phyloP scores from a whole-genome alignment of 192 early-diverging fungal genomes.

The Coemansia sp. region DNA sequence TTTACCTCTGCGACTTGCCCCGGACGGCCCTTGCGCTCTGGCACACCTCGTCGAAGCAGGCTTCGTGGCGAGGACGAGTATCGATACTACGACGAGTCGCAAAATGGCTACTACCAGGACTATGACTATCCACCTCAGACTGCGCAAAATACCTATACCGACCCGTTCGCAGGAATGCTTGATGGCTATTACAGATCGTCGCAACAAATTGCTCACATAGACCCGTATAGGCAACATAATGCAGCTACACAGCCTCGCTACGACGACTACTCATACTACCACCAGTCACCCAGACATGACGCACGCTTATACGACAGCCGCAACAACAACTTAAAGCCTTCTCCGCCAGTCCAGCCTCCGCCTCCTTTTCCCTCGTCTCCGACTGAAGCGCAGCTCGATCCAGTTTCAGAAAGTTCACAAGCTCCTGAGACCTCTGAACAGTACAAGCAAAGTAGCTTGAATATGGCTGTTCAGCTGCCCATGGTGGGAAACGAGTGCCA shows the following conservation, averaged over 20 bases:
- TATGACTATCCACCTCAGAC: not conserved
- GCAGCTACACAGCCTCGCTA: not conserved
- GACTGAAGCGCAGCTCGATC: not conserved
- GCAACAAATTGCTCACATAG: not conserved
- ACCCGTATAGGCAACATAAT: not conserved
- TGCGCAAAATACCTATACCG: not conserved
- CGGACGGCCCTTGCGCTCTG: conserved; percentile 23
- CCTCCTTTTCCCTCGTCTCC: not conserved
- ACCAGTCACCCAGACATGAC: not conserved
- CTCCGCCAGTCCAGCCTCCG: not conserved
- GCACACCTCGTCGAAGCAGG: conserved; percentile 4
- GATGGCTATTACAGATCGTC: conserved; percentile 29
- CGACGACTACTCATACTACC: not conserved
- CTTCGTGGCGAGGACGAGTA: conserved; percentile 2
- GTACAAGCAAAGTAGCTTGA: not conserved
- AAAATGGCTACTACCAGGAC: not conserved
- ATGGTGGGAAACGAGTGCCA: not conserved
- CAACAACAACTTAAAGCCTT: not conserved
- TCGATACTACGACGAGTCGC: conserved; percentile 5
- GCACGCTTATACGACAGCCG: not conserved
- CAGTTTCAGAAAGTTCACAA: not conserved
- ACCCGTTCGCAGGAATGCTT: conserved; percentile 29
- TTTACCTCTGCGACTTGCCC: conserved; percentile 23
- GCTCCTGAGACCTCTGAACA: not conserved
- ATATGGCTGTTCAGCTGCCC: not conserved